These are phyloP conservation scores for Chlorella sp. DNA, from an alignment of 139 green algal species.

Conservation along the genomic window DNA sequence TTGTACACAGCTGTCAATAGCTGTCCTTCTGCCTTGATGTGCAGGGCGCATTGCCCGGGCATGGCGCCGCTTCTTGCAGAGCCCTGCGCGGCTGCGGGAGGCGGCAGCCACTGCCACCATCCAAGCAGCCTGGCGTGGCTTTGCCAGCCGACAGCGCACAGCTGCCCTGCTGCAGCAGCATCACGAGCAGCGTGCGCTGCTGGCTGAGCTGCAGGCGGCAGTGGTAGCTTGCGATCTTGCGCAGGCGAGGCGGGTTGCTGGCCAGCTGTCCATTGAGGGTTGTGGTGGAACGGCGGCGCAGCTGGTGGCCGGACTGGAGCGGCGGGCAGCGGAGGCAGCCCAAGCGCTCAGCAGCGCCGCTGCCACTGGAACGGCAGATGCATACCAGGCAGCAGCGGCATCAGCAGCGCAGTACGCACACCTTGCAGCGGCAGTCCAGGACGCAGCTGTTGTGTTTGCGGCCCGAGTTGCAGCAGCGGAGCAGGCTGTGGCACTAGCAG, in stretches of 20 bases:
- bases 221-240: not conserved
- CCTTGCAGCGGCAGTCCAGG: not conserved
- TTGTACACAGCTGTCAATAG: not conserved
- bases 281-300: not conserved
- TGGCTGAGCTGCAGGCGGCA: not conserved
- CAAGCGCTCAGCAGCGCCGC: not conserved
- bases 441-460: not conserved
- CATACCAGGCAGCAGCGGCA: not conserved
- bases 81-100: not conserved
- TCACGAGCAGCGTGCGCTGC: not conserved
- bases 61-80: conserved; percentile 7
- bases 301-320: conserved; percentile 9
- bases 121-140: conserved; percentile 20
- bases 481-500: not conserved
- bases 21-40: not conserved
- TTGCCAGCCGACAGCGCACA: not conserved
- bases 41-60: conserved; percentile 17
- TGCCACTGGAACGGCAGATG: not conserved
- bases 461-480: not conserved
- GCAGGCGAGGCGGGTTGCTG: not conserved
- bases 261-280: not conserved
- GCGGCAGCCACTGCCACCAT: not conserved
- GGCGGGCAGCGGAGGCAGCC: not conserved
- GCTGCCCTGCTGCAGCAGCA: not conserved
- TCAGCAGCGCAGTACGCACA: not conserved